Conservation (phyloP, 2,329 filamentous ascomycete genomes). For the Whalleya microplaca region DNA sequence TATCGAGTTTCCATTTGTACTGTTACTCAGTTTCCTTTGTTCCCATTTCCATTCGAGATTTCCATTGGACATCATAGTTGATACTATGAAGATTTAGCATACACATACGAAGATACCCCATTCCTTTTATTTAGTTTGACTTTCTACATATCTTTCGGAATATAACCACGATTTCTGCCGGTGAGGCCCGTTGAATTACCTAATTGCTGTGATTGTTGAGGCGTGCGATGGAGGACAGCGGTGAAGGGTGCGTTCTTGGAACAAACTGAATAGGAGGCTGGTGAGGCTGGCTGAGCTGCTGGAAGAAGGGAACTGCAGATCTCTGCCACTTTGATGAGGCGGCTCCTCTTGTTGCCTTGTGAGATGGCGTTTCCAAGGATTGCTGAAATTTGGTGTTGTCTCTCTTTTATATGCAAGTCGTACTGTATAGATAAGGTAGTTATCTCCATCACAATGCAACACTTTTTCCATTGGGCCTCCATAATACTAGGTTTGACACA, state of each 20-base stretch:
- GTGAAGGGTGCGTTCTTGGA: not conserved
- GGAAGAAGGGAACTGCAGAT: not conserved
- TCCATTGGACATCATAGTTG: no score
- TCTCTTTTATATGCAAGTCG: not conserved
- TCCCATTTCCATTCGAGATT: not conserved
- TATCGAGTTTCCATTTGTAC: not conserved
- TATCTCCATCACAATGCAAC: no score
- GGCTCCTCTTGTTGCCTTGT: not conserved
- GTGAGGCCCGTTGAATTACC: not conserved
- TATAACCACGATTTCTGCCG: not conserved
- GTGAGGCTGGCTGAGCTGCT: not conserved
- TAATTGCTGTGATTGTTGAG: not conserved
- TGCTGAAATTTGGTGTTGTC: no score
- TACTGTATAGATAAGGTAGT: not conserved
- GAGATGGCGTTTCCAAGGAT: not conserved
- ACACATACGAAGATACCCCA: not conserved
- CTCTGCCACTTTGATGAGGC: not conserved
- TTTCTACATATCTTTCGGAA: not conserved
- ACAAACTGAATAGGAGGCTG: not conserved
- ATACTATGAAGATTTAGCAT: not conserved
- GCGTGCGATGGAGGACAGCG: not conserved
- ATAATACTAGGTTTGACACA: no score
- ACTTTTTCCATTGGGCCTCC: no score
- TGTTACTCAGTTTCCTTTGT: not conserved
- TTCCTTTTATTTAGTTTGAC: not conserved